A percentile compares a stretch with the other conserved stretches of the same genome.
These are phyloP conservation scores for Geoglossum cookeanum DNA, from an alignment of 2,329 filamentous ascomycete species.

Conservation along the genomic window DNA sequence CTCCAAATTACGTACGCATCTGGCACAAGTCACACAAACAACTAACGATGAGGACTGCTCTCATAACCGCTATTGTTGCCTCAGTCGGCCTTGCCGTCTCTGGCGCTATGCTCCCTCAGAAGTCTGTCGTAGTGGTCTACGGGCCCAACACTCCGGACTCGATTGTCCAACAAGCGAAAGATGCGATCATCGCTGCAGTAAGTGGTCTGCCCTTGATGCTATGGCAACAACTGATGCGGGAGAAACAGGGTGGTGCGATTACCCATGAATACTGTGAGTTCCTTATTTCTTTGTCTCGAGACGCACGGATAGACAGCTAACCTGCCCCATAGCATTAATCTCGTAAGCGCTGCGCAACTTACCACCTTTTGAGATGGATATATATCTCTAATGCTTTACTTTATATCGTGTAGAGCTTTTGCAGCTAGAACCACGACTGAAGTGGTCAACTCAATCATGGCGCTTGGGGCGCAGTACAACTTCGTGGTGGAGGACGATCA, in stretches of 20 bases:
- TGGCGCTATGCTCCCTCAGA: neutral
- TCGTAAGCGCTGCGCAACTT: constrained; percentile 18
- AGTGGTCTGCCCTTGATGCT: constrained; percentile 10
- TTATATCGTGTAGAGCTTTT: constrained; percentile 41
- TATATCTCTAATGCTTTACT: neutral
- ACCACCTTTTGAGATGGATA: neutral
- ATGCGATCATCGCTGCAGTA: constrained; percentile 46
- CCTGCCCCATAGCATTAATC: constrained; percentile 13
- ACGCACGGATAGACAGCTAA: neutral
- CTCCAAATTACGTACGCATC: neutral
- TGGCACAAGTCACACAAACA: too few species aligned
- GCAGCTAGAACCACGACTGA: constrained; percentile 53
- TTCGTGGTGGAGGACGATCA: constrained; percentile 63
- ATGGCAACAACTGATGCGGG: neutral
- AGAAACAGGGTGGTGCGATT: constrained; percentile 44
- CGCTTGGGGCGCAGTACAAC: constrained; percentile 39
- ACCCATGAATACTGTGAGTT: constrained; percentile 46
- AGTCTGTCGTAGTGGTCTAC: constrained; percentile 56
- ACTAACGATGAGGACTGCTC: neutral
- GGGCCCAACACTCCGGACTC: constrained; percentile 46
- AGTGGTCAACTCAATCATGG: constrained; percentile 46
- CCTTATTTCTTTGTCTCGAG: neutral
- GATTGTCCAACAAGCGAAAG: constrained; percentile 51
- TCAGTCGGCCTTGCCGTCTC: neutral
- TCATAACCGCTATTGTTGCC: neutral